phyloP scores from a whole-genome alignment of 805 yeast genomes.

The Candida boleticola region DNA sequence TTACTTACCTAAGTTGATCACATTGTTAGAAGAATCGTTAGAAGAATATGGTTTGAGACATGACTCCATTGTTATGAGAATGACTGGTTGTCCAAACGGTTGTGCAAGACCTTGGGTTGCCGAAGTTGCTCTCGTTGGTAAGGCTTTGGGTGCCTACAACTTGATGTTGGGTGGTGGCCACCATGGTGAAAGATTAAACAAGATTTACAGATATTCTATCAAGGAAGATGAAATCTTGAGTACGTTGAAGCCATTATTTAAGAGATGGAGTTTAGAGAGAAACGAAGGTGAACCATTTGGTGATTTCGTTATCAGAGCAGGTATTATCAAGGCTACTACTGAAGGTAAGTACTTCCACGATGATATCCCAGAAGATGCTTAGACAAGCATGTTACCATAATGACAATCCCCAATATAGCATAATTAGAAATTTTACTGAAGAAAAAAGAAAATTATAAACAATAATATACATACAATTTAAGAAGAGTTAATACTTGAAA shows the following conservation, averaged over 20 bases:
- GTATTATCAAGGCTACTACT: slow-evolving; percentile 82
- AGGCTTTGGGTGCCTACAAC: slow-evolving; percentile 90
- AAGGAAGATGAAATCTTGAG: slow-evolving; percentile 85
- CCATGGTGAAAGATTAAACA: slow-evolving; percentile 89
- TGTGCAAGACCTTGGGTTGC: slow-evolving; percentile 99
- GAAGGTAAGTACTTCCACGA: slow-evolving; percentile 96
- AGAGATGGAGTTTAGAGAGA: slow-evolving; percentile 92
- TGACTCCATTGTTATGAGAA: slow-evolving; percentile 92
- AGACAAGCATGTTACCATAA: slow-evolving; percentile 8
- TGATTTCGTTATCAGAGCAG: slow-evolving; percentile 83
- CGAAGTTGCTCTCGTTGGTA: slow-evolving; percentile 92
- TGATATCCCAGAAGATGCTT: slow-evolving; percentile 78
- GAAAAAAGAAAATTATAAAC: not conserved
- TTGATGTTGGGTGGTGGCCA: slow-evolving; percentile 95
- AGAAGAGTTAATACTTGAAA: no score
- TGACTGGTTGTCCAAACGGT: slow-evolving; percentile 99
- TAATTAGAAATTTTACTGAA: not conserved
- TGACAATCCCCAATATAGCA: not conserved
- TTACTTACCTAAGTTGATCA: slow-evolving; percentile 76
- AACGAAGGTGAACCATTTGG: slow-evolving; percentile 92
- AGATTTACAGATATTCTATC: slow-evolving; percentile 81
- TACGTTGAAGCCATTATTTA: slow-evolving; percentile 80
- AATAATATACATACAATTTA: not conserved
- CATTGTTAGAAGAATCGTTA: slow-evolving; percentile 79
- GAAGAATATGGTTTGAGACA: slow-evolving; percentile 93